Conservation (phyloP, 495 filamentous ascomycete species). For the Clavariopsis aquatica region DNA sequence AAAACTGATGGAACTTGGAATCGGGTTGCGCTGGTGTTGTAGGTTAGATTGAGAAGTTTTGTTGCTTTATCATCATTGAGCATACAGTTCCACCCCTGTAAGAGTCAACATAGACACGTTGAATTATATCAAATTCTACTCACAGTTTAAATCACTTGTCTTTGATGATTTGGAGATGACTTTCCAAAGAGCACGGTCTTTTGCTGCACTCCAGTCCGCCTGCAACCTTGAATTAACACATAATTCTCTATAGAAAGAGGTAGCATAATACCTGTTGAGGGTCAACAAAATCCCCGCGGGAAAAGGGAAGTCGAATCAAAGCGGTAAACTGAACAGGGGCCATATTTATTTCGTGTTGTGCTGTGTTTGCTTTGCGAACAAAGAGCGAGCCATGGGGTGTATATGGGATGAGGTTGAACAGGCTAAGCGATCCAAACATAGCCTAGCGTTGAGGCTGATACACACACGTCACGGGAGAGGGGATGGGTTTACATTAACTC, state of each 20-base stretch:
- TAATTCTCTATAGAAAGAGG: not conserved
- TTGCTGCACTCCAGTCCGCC: conserved; percentile 73
- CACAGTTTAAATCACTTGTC: conserved; percentile 81
- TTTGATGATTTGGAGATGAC: conserved; percentile 74
- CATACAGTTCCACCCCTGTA: conserved; percentile 81
- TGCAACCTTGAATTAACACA: conserved; percentile 41
- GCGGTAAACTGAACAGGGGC: conserved; percentile 61
- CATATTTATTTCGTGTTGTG: conserved; percentile 5
- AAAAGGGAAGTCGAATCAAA: conserved; percentile 85
- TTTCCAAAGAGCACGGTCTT: conserved; percentile 89
- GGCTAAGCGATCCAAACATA: not conserved
- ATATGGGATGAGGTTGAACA: not conserved
- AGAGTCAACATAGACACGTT: conserved; percentile 41
- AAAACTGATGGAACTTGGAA: conserved; percentile 83
- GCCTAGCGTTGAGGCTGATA: conserved; percentile 7
- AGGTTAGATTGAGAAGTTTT: not conserved
- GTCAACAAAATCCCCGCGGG: conserved; percentile 83
- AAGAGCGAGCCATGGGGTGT: not conserved
- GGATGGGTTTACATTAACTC: too few species aligned
- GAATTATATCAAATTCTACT: conserved; percentile 32
- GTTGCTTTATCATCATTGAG: conserved; percentile 13
- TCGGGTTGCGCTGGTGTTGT: conserved; percentile 54
- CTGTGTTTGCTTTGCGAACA: not conserved
- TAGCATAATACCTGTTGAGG: conserved; percentile 68
- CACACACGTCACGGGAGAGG: not conserved